These are phyloP conservation scores for Taphrina flavorubra DNA, from an alignment of 1,139 yeast species.

Conservation along the genomic window DNA sequence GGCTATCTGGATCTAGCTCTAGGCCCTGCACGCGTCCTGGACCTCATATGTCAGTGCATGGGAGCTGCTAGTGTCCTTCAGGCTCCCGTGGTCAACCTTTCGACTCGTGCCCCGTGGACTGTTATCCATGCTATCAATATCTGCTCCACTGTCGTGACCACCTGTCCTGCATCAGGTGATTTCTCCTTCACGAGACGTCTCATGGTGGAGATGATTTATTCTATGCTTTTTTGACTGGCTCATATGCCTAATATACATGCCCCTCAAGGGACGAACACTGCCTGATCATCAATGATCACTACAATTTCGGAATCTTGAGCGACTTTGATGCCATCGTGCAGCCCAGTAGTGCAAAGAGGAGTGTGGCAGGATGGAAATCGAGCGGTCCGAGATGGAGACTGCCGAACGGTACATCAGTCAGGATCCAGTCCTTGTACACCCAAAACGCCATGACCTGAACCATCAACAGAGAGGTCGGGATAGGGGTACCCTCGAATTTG, in stretches of 20 bases:
- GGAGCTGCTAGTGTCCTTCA: no score
- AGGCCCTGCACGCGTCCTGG: no score
- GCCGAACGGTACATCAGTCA: slow-evolving; percentile 68
- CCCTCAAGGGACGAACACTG: background rate
- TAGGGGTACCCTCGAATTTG: slow-evolving; percentile 92
- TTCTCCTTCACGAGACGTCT: no score
- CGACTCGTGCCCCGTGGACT: no score
- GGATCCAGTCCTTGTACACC: slow-evolving; percentile 58
- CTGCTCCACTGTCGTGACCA: no score
- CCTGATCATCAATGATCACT: background rate
- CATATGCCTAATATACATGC: background rate
- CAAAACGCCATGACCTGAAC: slow-evolving; percentile 71
- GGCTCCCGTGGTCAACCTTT: no score
- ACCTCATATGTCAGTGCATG: no score
- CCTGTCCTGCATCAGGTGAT: no score
- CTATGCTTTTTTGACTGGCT: background rate
- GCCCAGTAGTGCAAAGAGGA: slow-evolving; percentile 76
- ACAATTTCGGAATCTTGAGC: slow-evolving; percentile 77
- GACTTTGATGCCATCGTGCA: slow-evolving; percentile 91
- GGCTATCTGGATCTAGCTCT: no score
- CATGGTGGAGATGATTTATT: no score
- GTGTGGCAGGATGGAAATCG: slow-evolving; percentile 75
- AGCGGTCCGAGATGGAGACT: slow-evolving; percentile 59
- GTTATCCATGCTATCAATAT: no score
- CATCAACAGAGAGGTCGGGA: slow-evolving; percentile 81